A percentile compares a stretch with the other conserved stretches of the same genome.
These are phyloP conservation scores for Houttuynia cordata DNA, from an alignment of 164 flowering plant genomes.

Conservation along the genomic window DNA sequence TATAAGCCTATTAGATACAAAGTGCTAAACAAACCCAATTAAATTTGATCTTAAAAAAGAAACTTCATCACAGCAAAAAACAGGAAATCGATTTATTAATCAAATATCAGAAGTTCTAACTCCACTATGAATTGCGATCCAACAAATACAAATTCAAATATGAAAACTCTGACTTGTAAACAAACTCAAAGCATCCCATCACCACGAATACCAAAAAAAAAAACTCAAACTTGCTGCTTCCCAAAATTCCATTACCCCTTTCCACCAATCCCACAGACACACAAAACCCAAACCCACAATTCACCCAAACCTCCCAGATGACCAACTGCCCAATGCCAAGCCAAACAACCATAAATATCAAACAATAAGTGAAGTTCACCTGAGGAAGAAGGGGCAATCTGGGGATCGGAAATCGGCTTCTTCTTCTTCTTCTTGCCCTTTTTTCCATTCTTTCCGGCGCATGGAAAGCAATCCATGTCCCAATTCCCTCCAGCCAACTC, in stretches of 20 bases:
- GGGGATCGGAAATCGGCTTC: constrained; percentile 27
- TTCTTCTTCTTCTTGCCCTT: constrained; percentile 24
- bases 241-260: background rate
- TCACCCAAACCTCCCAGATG: too few species aligned
- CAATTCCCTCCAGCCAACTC: too few species aligned
- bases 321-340: background rate
- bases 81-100: too few species aligned
- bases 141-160: too few species aligned
- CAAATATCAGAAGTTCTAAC: background rate
- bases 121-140: background rate
- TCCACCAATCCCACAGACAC: background rate
- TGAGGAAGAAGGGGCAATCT: constrained; percentile 38
- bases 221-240: background rate
- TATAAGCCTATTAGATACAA: too few species aligned
- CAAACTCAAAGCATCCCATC: background rate
- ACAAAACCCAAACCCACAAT: background rate
- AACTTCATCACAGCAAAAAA: too few species aligned
- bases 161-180: too few species aligned
- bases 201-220: too few species aligned
- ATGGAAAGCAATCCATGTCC: constrained; percentile 67
- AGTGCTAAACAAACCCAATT: too few species aligned
- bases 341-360: too few species aligned
- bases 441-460: constrained; percentile 45
- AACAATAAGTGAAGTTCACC: constrained; percentile 28
- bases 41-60: too few species aligned